Conservation (phyloP, 108 stramenopile genomes). For the Aurantiochytrium sp. region DNA sequence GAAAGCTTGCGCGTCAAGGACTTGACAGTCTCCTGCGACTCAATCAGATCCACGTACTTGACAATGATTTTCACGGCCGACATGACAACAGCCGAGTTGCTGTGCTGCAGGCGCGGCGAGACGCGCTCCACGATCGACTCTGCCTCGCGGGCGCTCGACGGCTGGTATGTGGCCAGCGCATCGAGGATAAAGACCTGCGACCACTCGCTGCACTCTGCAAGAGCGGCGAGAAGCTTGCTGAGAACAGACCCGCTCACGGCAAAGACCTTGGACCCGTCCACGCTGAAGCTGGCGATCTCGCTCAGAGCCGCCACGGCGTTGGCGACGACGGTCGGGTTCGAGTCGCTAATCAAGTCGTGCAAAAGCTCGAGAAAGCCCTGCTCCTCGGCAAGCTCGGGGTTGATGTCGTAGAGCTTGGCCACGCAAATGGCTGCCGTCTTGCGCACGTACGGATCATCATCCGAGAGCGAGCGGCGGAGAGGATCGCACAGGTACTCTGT, state of each 20-base stretch:
- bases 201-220: conserved; percentile 99
- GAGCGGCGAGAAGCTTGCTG: conserved; percentile 91
- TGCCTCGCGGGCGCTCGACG: conserved; percentile 80
- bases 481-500: conserved; percentile 98
- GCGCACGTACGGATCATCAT: conserved; percentile 87
- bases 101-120: conserved; percentile 93
- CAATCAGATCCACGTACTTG: conserved; percentile 87
- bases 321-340: conserved; percentile 95
- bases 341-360: conserved; percentile 87
- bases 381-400: conserved; percentile 87
- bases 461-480: conserved; percentile 73
- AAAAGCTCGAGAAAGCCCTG: conserved; percentile 91
- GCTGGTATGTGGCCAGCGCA: conserved; percentile 87
- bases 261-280: conserved; percentile 75
- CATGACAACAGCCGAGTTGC: conserved; percentile 98
- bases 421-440: conserved; percentile 99
- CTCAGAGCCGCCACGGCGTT: conserved; percentile 96
- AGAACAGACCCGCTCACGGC: conserved; percentile 78
- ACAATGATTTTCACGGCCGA: conserved; percentile 94
- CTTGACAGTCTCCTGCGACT: conserved; percentile 63
- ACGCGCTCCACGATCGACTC: conserved; percentile 98
- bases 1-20: conserved; percentile 83
- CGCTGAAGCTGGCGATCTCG: conserved; percentile 92
- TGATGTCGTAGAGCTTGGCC: conserved; percentile 97
- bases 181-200: conserved; percentile 98